Evolutionary conservation across 2,329 filamentous ascomycete species (phyloP), one percentile per base, ranked within the genome.

Genomic region (Elsinoe arachidis): DNA sequence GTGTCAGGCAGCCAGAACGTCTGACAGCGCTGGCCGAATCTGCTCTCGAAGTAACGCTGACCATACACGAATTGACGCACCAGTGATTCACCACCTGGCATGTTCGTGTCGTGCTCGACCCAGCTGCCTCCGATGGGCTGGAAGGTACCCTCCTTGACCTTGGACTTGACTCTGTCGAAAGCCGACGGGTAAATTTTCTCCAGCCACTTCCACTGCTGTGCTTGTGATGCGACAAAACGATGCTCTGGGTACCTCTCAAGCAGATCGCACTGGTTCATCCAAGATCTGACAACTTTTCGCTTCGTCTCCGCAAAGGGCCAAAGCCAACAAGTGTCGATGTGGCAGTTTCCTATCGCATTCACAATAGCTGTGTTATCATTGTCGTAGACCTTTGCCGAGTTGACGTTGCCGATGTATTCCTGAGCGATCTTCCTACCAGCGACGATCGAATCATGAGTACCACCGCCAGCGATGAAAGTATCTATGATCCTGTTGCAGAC

Each of bases 1-100:
- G 93, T 99, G 71, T 99, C 93, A 0, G 93, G 93, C 5, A 99
- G 80, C 93, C 93, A 99, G 73, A 99, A 99, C 0, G 93, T 97
- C 63, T 82, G 83, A 72, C 86, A 92, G 62, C 93, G 84, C 66
- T 88, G 81, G 43, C 93, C 93, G 69, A 99, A 99, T 63, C 89
- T 85, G 70, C 87, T 88, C 72, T 99, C 87, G 64, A 96, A 99
- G 75, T 92, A 95, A 39, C 93, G 81, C 70, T 99, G 93, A 2
- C 93, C 93, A 65, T 96, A 96, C 51, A 99, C 71, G 69, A 99
- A 99, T 69, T 99, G 93, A 41, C 93, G 84, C 47, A 93, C 87
- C 37, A 99, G 80, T 1, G 92, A 95, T 73, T 99, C 93, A 49
- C 93, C 93, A 66, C 90, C 92, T 0, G 93, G 93, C 80, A 99